These are phyloP conservation scores for Nicotiana tomentosiformis DNA, from an alignment of 257 asterid genomes.

Conservation along the genomic window DNA sequence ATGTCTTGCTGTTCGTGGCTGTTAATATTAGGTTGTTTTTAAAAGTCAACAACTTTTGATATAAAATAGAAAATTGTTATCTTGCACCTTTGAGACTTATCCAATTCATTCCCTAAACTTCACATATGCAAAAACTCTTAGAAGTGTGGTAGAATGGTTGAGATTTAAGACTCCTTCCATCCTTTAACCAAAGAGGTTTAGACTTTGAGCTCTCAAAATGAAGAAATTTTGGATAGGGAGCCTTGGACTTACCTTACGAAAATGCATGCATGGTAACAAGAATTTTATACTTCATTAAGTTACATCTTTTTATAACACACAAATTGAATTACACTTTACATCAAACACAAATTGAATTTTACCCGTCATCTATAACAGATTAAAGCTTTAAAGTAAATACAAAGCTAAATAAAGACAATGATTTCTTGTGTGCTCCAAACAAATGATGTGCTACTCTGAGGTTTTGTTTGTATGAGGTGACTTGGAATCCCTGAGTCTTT, in stretches of 20 bases:
- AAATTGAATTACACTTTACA: not conserved
- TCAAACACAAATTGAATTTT: not conserved
- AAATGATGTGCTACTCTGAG: not conserved
- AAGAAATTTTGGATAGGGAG: too few relatives aligned
- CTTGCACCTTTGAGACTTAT: too few relatives aligned
- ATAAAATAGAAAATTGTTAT: too few relatives aligned
- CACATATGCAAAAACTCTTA: too few relatives aligned
- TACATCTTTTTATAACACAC: not conserved
- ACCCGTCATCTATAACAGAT: not conserved
- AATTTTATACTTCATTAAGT: not conserved
- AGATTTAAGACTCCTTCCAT: too few relatives aligned
- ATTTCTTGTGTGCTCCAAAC: not conserved
- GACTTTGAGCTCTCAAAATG: too few relatives aligned
- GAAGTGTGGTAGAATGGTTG: too few relatives aligned
- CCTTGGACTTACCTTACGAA: not conserved
- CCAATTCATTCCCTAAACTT: too few relatives aligned
- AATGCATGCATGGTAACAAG: not conserved
- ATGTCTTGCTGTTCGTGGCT: too few relatives aligned
- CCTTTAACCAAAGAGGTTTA: too few relatives aligned
- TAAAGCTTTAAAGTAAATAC: not conserved
- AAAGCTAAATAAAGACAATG: not conserved
- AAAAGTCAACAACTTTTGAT: too few relatives aligned
- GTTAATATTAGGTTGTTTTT: too few relatives aligned
- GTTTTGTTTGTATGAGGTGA: conserved; percentile 9
- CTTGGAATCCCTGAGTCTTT: conserved; percentile 8